These are phyloP conservation scores for Esteya vermicola DNA, from an alignment of 2,329 filamentous ascomycete species.

Conservation along the genomic window DNA sequence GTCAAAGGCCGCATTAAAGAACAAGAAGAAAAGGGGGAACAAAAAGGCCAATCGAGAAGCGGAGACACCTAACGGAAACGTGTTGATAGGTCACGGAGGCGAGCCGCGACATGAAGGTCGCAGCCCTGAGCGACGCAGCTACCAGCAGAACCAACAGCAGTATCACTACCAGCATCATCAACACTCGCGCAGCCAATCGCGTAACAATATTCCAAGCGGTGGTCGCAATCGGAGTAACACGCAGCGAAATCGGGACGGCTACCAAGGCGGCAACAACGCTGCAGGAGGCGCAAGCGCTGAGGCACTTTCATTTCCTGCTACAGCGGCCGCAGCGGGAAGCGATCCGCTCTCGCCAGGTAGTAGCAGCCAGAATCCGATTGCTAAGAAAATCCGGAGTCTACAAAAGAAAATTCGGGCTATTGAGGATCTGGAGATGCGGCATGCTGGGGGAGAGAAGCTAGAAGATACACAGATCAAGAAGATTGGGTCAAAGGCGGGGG, in stretches of 20 bases:
- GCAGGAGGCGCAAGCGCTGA: constrained; percentile 14
- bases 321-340: constrained; percentile 15
- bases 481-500: constrained; percentile 74
- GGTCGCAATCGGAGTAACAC: constrained; percentile 38
- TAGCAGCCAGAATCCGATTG: constrained; percentile 47
- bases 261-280: constrained; percentile 8
- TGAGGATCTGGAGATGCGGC: constrained; percentile 94
- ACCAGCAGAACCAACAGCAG: neutral
- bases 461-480: constrained; percentile 99
- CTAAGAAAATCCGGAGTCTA: constrained; percentile 87
- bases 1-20: constrained; percentile 79
- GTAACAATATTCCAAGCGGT: constrained; percentile 29
- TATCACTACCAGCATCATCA: constrained; percentile 22
- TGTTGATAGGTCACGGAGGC: neutral
- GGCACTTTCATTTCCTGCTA: constrained; percentile 19
- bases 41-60: constrained; percentile 83
- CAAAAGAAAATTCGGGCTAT: constrained; percentile 97
- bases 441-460: constrained; percentile 86
- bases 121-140: constrained; percentile 51
- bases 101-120: constrained; percentile 27
- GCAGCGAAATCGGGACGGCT: constrained; percentile 21
- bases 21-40: constrained; percentile 92
- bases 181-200: constrained; percentile 36
- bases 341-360: constrained; percentile 23
- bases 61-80: constrained; percentile 16